Evolutionary conservation across 2,329 filamentous ascomycete genomes (phyloP), one percentile per base, ranked within the genome.

Genomic region (Ophiostoma angusticollis): DNA sequence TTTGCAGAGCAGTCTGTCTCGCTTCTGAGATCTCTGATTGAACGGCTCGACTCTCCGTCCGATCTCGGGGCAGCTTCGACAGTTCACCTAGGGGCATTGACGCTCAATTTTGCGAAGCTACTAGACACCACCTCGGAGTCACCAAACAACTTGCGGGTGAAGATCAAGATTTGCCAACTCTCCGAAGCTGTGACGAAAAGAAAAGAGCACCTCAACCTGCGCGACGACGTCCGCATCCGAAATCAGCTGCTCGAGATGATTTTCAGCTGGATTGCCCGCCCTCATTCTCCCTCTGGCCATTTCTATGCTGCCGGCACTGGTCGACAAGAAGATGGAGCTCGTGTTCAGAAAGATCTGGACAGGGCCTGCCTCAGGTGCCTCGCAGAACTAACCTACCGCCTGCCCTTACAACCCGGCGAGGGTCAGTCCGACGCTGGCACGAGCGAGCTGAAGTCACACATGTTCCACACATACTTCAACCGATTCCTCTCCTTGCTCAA

Each of bases 391-490:
- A 79, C 78, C 0, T 79, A 74, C 51, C 71, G 77, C 9, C 60
- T 82, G 5, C 77, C 78, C 13, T 59, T 82, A 12, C 78, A 81
- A 47, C 74, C 77, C 2, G 68, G 68, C 2, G 77, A 81, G 37
- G 72, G 71, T 5, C 74, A 78, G 47, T 74, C 67, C 11, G 78
- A 82, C 55, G 75, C 72, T 2, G 72, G 75, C 31, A 75, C 72
- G 38, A 79, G 74, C 47, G 78, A 80, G 54, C 64, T 78, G 37
- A 81, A 81, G 52, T 78, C 74, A 1, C 72, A 80, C 49, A 76
- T 81, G 70, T 82, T 82, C 50, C 74, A 79, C 45, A 74, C 70
- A 6, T 82, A 82, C 53, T 81, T 82, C 57, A 80, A 78, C 45
- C 65, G 75, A 7, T 81, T 82, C 50, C 60, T 82, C 16, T 78